These are phyloP conservation scores for Trametes pubescens DNA, from an alignment of 1,284 basidiomycete species.

Conservation along the genomic window DNA sequence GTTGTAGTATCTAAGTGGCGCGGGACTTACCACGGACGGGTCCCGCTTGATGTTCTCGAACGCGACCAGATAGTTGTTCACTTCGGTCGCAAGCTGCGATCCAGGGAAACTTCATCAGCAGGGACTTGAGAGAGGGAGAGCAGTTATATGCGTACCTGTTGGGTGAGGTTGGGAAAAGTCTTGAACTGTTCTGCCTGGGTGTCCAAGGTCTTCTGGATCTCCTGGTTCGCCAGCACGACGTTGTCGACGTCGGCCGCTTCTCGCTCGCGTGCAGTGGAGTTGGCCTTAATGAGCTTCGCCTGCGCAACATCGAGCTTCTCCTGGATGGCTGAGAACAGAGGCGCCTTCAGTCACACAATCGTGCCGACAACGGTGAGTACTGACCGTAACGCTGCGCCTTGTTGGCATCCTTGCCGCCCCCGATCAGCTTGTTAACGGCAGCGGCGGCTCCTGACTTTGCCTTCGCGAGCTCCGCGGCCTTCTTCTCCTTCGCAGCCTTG, in stretches of 20 bases:
- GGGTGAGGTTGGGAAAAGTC: not conserved
- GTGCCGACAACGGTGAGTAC: not conserved
- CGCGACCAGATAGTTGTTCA: not conserved
- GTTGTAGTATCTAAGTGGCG: not conserved
- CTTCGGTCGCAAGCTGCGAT: not conserved
- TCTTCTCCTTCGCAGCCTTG: not conserved
- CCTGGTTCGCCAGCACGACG: not conserved
- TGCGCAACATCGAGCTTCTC: not conserved
- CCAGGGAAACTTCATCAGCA: no score
- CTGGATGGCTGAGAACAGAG: not conserved
- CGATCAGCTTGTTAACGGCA: not conserved
- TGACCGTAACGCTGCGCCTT: not conserved
- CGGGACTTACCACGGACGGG: not conserved
- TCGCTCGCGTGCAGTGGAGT: not conserved
- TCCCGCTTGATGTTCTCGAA: constrained; percentile 1
- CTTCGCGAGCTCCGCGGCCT: not conserved
- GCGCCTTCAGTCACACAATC: not conserved
- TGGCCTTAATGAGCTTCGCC: not conserved
- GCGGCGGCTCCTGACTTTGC: not conserved
- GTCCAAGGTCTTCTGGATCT: not conserved
- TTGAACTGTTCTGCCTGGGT: not conserved
- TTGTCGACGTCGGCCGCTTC: not conserved
- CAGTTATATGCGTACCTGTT: not conserved
- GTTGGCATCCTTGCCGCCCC: not conserved
- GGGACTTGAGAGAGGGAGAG: not conserved